phyloP scores from a whole-genome alignment of 208 protist species.

The Leishmania mexicana region DNA sequence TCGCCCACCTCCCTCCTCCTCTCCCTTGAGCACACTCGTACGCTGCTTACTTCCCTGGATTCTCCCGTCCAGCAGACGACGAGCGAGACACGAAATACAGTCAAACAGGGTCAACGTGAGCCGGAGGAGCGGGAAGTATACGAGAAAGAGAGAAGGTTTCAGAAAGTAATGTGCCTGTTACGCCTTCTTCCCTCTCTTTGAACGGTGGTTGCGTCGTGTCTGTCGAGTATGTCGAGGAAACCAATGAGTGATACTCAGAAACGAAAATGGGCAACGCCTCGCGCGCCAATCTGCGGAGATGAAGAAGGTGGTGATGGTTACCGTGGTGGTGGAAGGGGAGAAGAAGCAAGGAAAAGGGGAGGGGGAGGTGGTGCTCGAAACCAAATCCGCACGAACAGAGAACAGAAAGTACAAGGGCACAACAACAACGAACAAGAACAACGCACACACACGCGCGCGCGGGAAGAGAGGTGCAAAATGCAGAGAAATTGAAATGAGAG shows the following conservation, averaged over 20 bases:
- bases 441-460: background rate
- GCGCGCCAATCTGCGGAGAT: background rate
- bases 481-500: background rate
- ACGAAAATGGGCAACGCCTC: background rate
- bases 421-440: background rate
- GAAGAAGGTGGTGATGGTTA: background rate
- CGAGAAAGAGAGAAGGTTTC: background rate
- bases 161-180: background rate
- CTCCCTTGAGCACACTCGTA: background rate
- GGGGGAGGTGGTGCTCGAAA: background rate
- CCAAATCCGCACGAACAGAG: background rate
- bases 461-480: background rate
- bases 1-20: background rate
- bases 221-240: background rate
- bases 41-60: background rate
- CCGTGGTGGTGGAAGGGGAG: background rate
- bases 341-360: background rate
- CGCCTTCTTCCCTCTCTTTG: conserved; percentile 1
- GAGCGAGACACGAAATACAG: conserved; percentile 12
- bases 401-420: background rate
- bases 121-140: conserved; percentile 12
- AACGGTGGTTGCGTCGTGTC: background rate
- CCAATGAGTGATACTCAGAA: background rate
- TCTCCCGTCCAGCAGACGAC: background rate
- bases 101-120: conserved; percentile 7